Evolutionary conservation across 768 basidiomycete genomes (phyloP).

Genomic region (Agrocybe pediades): DNA sequence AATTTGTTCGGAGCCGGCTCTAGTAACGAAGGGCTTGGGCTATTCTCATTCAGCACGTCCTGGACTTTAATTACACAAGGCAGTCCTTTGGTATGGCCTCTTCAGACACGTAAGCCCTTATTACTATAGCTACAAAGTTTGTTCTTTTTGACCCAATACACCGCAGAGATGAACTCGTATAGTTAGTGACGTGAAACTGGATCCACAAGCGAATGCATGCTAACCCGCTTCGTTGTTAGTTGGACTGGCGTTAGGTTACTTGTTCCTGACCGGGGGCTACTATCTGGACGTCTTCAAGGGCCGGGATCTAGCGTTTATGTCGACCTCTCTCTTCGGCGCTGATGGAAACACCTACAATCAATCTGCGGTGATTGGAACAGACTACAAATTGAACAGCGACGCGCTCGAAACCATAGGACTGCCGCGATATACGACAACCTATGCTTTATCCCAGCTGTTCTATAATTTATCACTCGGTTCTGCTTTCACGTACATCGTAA

Average conservation of each 20-base stretch:
- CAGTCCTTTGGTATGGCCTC: slow-evolving; percentile 55
- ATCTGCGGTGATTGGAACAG: slow-evolving; percentile 48
- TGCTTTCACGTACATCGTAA: slow-evolving; percentile 46
- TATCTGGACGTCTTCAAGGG: slow-evolving; percentile 43
- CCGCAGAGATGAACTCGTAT: slow-evolving; percentile 21
- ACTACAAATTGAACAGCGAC: slow-evolving; percentile 52
- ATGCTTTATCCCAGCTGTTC: slow-evolving; percentile 47
- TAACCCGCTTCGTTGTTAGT: slow-evolving; percentile 26
- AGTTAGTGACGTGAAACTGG: slow-evolving; percentile 5
- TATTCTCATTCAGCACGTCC: slow-evolving; percentile 60
- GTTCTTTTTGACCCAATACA: not conserved
- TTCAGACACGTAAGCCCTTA: slow-evolving; percentile 46
- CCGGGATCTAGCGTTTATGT: slow-evolving; percentile 32
- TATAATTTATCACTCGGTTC: slow-evolving; percentile 54
- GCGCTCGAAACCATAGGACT: slow-evolving; percentile 50
- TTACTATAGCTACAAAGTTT: not conserved
- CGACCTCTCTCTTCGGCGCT: slow-evolving; percentile 51
- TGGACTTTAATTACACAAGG: slow-evolving; percentile 64
- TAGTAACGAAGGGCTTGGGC: slow-evolving; percentile 66
- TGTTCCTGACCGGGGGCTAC: slow-evolving; percentile 53
- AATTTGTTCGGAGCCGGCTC: slow-evolving; percentile 65
- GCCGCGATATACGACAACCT: slow-evolving; percentile 50
- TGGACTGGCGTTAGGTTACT: slow-evolving; percentile 53
- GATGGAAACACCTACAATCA: slow-evolving; percentile 59
- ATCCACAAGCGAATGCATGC: not conserved